These are phyloP conservation scores for Sphaceloma murrayae DNA, from an alignment of 2,329 filamentous ascomycete genomes.

Conservation along the genomic window DNA sequence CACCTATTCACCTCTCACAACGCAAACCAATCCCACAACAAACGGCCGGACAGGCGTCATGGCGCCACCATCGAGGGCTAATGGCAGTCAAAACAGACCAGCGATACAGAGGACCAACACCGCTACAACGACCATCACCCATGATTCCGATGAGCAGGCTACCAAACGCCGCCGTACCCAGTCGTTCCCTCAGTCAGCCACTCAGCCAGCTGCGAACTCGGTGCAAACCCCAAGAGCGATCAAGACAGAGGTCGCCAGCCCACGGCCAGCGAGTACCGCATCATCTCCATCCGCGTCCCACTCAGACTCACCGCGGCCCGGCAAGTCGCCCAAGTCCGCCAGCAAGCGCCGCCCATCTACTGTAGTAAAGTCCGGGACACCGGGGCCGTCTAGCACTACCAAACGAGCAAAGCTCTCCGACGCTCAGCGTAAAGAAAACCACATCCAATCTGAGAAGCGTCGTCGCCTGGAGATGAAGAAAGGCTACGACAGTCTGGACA, in stretches of 20 bases:
- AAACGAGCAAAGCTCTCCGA: slow-evolving; percentile 53
- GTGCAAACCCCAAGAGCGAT: not conserved
- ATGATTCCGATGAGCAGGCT: slow-evolving; percentile 1
- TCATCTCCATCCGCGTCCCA: slow-evolving; percentile 5
- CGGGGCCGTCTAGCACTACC: not conserved
- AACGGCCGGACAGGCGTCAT: not conserved
- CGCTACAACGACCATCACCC: not conserved
- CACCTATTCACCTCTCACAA: not conserved
- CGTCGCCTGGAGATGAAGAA: slow-evolving; percentile 70
- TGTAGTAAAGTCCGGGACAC: slow-evolving; percentile 1
- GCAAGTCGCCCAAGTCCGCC: slow-evolving; percentile 1
- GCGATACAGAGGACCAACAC: slow-evolving; percentile 2
- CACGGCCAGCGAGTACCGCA: slow-evolving; percentile 1
- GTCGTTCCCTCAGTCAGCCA: slow-evolving; percentile 4
- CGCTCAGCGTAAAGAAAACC: slow-evolving; percentile 74
- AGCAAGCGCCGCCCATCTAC: not conserved
- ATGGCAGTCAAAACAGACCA: not conserved
- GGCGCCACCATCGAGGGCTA: slow-evolving; percentile 4
- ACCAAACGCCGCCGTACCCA: slow-evolving; percentile 10
- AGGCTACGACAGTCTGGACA: slow-evolving; percentile 70
- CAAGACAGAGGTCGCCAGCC: slow-evolving; percentile 7
- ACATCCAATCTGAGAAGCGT: slow-evolving; percentile 82
- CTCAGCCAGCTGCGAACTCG: not conserved
- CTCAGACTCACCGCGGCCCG: slow-evolving; percentile 3
- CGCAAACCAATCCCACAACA: not conserved